Base-by-base conservation (phyloP, 2,329 filamentous ascomycete species). In the Claviceps fusiformis region DNA sequence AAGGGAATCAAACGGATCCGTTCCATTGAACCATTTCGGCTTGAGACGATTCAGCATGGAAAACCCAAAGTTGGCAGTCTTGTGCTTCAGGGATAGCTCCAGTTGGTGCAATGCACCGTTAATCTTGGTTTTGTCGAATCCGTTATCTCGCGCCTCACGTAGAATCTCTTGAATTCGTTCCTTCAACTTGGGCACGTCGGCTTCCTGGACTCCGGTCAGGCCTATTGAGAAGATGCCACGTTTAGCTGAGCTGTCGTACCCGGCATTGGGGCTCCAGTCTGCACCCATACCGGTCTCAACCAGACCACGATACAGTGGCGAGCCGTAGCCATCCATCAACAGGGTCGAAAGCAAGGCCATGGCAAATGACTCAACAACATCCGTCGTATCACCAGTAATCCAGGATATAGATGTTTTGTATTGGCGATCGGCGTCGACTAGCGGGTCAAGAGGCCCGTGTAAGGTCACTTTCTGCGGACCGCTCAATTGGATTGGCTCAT, bases 31-130 rank as follows among this genome's bases (percentile, higher is more conserved):
- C 93, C 93, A 98, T 57, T 87, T 85, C 2, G 89, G 86, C 66
- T 95, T 88, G 8, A 96, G 77, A 46, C 92, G 83, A 62, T 95
- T 89, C 70, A 98, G 82, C 54, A 97, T 80, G 19, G 85, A 85
- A 77, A 96, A 89, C 15, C 93, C 93, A 65, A 98, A 98, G 64
- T 87, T 90, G 54, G 93, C 89, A 0, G 90, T 96, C 75, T 97
- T 97, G 73, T 98, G 90, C 72, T 96, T 96, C 51, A 97, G 73
- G 0, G 85, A 80, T n/a, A 98, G 78, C 67, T 98, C 93, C 4
- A 97, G 73, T 68, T 97, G 92, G 68, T 98, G 93, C 54, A 98
- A 77, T 59, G 95, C 87, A 3, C 93, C 93, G 59, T 95, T 89
- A 57, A 98, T 89, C 70, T 98, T 98, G 62, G 85, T 82, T 63